Evolutionary conservation across 257 asterid species (phyloP).

Genomic region (Solanum phureja): DNA sequence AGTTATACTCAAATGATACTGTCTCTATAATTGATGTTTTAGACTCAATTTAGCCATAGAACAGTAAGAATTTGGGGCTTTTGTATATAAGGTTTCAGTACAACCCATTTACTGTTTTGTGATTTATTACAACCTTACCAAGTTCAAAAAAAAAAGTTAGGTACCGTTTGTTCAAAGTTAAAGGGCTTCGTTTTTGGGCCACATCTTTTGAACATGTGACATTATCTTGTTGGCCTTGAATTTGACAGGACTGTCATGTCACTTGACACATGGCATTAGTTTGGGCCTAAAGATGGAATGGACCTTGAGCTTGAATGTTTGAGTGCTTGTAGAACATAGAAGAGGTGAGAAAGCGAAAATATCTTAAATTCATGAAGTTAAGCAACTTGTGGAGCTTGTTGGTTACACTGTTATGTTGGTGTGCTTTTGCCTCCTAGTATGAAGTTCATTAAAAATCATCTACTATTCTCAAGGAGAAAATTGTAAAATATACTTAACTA

Average conservation of each 20-base stretch:
- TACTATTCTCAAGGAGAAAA: neutral
- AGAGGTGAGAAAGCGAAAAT: neutral
- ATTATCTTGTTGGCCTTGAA: neutral
- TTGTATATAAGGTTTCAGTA: no score
- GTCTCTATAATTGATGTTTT: no score
- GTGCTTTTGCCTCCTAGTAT: neutral
- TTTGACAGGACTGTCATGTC: neutral
- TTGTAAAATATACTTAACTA: neutral
- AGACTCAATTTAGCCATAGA: no score
- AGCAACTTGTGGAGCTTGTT: no score
- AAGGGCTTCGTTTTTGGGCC: neutral
- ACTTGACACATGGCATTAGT: neutral
- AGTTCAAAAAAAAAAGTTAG: no score
- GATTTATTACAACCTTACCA: no score
- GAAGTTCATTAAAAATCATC: neutral
- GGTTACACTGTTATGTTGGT: no score
- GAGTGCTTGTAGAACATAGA: neutral
- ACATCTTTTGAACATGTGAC: neutral
- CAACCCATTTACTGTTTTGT: no score
- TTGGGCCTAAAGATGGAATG: neutral
- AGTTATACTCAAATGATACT: no score
- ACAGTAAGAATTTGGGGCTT: no score
- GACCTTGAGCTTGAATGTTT: neutral
- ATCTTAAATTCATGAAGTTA: neutral
- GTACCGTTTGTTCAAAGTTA: neutral